A percentile compares a stretch with the other conserved stretches of the same genome.
These are phyloP conservation scores for Trapa incisa DNA, from an alignment of 345 rosid genomes.

Conservation along the genomic window DNA sequence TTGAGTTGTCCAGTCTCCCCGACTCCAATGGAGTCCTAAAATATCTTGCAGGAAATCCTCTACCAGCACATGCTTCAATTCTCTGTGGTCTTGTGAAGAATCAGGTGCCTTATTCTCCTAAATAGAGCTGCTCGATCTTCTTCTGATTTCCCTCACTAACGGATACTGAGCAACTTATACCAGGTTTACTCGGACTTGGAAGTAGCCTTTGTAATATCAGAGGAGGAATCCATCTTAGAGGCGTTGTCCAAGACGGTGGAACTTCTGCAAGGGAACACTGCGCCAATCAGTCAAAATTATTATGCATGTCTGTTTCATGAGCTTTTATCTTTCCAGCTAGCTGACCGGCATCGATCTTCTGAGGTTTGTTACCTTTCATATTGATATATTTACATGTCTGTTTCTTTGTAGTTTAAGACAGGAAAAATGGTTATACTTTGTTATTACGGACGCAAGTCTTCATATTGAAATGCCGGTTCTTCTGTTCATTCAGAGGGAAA, in stretches of 20 bases:
- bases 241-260: slow-evolving; percentile 82
- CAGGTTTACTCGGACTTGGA: slow-evolving; percentile 98
- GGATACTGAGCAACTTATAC: slow-evolving; percentile 11
- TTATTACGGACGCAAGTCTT: slow-evolving; percentile 2
- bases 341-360: slow-evolving; percentile 55
- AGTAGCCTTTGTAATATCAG: slow-evolving; percentile 91
- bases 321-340: slow-evolving; percentile 91
- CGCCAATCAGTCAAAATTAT: slow-evolving; percentile 73
- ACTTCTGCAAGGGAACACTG: slow-evolving; percentile 83
- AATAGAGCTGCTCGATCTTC: background rate
- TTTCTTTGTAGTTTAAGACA: background rate
- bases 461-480: slow-evolving; percentile 3
- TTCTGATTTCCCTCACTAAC: slow-evolving; percentile 5
- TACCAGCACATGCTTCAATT: slow-evolving; percentile 81
- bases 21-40: slow-evolving; percentile 74
- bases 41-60: slow-evolving; percentile 54
- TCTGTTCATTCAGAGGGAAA: slow-evolving; percentile 43
- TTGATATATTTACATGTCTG: background rate
- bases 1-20: slow-evolving; percentile 94
- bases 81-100: slow-evolving; percentile 86
- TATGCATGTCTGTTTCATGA: slow-evolving; percentile 88
- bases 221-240: slow-evolving; percentile 59
- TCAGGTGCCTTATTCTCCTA: slow-evolving; percentile 36
- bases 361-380: slow-evolving; percentile 36
- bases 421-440: background rate